Conservation (phyloP, 352 stramenopile species). For the Phytophthora capsici region DNA sequence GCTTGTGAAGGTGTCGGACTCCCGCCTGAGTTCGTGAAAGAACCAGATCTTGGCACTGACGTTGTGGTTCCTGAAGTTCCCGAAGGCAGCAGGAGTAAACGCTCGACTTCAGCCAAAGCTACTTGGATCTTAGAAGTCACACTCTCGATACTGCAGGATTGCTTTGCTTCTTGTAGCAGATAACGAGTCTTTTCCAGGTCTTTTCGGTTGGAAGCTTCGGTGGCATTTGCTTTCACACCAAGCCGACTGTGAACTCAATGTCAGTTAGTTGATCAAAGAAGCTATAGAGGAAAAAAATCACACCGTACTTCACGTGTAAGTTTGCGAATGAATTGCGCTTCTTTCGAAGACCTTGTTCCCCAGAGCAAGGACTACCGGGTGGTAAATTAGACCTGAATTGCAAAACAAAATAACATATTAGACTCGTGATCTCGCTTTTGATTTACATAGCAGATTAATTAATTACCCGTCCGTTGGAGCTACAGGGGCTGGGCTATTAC, state of each 20-base stretch:
- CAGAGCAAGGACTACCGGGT: slow-evolving; percentile 11
- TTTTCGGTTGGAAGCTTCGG: slow-evolving; percentile 44
- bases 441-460: neutral
- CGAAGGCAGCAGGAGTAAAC: slow-evolving; percentile 25
- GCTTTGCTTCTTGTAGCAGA: slow-evolving; percentile 60
- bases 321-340: slow-evolving; percentile 61
- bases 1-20: slow-evolving; percentile 31
- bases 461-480: slow-evolving; percentile 44
- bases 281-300: neutral
- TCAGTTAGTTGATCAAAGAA: too few species aligned
- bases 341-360: slow-evolving; percentile 25
- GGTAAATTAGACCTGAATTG: slow-evolving; percentile 14
- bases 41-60: slow-evolving; percentile 14
- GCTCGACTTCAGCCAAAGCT: slow-evolving; percentile 55
- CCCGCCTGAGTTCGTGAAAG: slow-evolving; percentile 21
- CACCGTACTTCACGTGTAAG: slow-evolving; percentile 57
- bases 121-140: slow-evolving; percentile 55
- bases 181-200: slow-evolving; percentile 63
- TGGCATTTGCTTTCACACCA: slow-evolving; percentile 29
- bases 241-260: slow-evolving; percentile 41
- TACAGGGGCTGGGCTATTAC: slow-evolving; percentile 27
- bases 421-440: neutral
- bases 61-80: slow-evolving; percentile 2
- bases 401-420: slow-evolving; percentile 9
- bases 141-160: slow-evolving; percentile 44